Conservation (phyloP, 257 asterid genomes). For the Parsonsia alboflavescens region DNA sequence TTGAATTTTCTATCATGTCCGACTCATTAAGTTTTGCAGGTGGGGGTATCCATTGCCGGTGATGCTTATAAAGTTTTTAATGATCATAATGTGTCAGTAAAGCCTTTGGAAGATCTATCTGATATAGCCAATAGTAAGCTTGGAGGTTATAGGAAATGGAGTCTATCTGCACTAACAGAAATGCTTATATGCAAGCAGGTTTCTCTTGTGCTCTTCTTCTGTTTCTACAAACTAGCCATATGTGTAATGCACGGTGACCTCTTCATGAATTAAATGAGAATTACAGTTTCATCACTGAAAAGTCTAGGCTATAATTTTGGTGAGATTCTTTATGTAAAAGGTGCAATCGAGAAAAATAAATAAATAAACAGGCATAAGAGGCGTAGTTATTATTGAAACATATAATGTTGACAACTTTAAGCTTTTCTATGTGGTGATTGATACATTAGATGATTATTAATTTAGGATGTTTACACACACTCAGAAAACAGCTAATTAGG, state of each 20-base stretch:
- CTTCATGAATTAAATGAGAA: neutral
- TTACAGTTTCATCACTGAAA: neutral
- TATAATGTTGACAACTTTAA: too few relatives aligned
- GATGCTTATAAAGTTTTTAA: constrained; percentile 54
- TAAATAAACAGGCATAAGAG: too few relatives aligned
- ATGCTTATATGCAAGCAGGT: constrained; percentile 71
- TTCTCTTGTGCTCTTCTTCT: constrained; percentile 19
- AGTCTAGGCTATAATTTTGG: neutral
- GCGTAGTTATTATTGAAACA: too few relatives aligned
- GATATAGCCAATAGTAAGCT: constrained; percentile 66
- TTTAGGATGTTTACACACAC: too few relatives aligned
- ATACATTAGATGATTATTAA: too few relatives aligned
- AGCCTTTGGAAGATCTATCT: constrained; percentile 58
- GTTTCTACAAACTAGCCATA: too few relatives aligned
- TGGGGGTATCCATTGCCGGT: constrained; percentile 64
- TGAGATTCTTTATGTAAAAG: neutral
- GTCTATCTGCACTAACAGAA: constrained; percentile 71
- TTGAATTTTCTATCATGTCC: neutral
- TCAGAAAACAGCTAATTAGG: too few relatives aligned
- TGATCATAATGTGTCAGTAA: constrained; percentile 59
- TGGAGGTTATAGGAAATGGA: constrained; percentile 62
- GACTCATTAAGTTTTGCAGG: constrained; percentile 40
- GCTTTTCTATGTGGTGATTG: too few relatives aligned
- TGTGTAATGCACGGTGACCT: neutral
- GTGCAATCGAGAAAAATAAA: too few relatives aligned